phyloP scores from a whole-genome alignment of 257 asterid genomes.

The Euphrasia confusa region DNA sequence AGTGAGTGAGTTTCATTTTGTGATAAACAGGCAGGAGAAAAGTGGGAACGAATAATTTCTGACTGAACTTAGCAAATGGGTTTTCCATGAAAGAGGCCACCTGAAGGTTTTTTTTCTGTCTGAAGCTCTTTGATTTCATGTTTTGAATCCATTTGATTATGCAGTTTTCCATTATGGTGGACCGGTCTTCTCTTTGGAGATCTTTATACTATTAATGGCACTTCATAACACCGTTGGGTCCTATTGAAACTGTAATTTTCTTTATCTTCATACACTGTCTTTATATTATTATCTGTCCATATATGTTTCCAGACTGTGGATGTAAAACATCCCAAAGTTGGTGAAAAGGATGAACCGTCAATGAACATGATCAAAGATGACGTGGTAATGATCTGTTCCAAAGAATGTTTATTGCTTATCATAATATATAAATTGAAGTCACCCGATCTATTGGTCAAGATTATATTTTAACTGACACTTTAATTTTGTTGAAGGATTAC shows the following conservation, averaged over 20 bases:
- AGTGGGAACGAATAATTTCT: no score
- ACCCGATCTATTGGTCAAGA: conserved; percentile 9
- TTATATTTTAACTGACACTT: conserved; percentile 20
- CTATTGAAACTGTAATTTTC: neutral
- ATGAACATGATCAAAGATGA: conserved; percentile 87
- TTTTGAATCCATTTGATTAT: conserved; percentile 5
- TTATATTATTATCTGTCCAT: conserved; percentile 13
- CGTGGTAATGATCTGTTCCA: conserved; percentile 45
- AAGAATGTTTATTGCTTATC: conserved; percentile 9
- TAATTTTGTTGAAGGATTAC: conserved; percentile 52
- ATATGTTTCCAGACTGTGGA: conserved; percentile 63
- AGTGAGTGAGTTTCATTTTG: no score
- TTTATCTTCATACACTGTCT: neutral
- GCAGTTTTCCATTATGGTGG: conserved; percentile 14
- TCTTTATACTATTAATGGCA: neutral
- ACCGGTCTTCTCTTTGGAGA: conserved; percentile 7
- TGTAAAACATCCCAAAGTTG: conserved; percentile 72
- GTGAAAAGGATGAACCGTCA: conserved; percentile 75
- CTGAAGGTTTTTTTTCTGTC: conserved; percentile 52
- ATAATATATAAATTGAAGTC: conserved; percentile 14
- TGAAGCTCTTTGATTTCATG: conserved; percentile 14
- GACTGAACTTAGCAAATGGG: no score
- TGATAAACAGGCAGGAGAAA: no score
- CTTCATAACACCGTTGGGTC: conserved; percentile 2
- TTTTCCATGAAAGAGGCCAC: conserved; percentile 91